Evolutionary conservation across 2,329 filamentous ascomycete species (phyloP), one percentile per base, ranked within the genome.

Genomic region (Emergomyces orientalis): DNA sequence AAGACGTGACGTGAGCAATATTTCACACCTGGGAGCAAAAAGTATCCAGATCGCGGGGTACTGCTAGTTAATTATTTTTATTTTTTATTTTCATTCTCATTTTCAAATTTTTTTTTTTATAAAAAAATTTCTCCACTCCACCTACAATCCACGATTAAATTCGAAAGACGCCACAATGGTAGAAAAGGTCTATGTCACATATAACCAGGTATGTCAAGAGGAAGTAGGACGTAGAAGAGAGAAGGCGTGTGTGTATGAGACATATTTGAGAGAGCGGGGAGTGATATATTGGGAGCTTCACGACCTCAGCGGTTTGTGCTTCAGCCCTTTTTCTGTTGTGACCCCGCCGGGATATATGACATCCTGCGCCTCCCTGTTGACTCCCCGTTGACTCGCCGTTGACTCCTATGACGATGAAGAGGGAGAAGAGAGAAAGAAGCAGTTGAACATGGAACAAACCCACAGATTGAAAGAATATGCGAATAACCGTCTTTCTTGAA

Each of bases 131-230:
- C 25, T 52, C 49, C 30, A 55, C 30, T 6, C 52, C 34, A 34
- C 27, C 52, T n/a, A n/a, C 37, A 22, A 56, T 56, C 30, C 37
- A 25, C 34, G 39, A 8, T 8, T 5, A 39, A 41, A 27, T 8
- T 8, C 11, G 32, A 22, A 37, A n/a, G 43, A 27, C 3, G 47
- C 17, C 78, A 88, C 80, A 65, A 92, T 92, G 88, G 84, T 89
- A 68, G 83, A 93, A 77, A 95, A 95, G 77, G 77, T 91, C 75
- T 95, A 93, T 80, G 86, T 94, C 74, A 94, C 90, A 70, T 96
- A 96, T 79, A 96, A 95, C 77, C 86, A 94, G 85, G 90, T 92
- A 80, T 76, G 85, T 69, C 41, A 14, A n/a, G 32, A n/a, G 47
- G 8, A 37, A 32, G 39, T 32, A 22, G 34, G 22, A 62, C 11